Evolutionary conservation across 306 rosid genomes (phyloP).

Genomic region (Castanopsis chinensis): DNA sequence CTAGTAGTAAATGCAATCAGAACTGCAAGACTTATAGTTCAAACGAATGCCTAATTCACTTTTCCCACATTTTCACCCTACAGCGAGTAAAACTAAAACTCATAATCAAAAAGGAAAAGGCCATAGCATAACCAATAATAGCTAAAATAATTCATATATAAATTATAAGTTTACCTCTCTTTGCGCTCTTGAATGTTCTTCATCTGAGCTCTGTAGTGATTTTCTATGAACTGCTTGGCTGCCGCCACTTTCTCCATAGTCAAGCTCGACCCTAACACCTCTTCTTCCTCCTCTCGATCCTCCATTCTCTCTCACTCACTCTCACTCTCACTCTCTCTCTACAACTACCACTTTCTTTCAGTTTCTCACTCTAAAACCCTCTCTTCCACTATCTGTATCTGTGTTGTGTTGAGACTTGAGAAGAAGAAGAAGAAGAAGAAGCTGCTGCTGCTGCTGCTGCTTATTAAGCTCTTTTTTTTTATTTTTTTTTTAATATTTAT

Average conservation of each 20-base stretch:
- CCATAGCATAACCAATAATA: not conserved
- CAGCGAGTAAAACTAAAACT: not conserved
- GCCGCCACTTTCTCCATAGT: slow-evolving; percentile 99
- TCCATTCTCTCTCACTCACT: slow-evolving; percentile 48
- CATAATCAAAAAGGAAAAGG: not conserved
- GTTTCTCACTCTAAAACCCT: slow-evolving; percentile 48
- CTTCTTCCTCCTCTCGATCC: slow-evolving; percentile 72
- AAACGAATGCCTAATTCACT: not conserved
- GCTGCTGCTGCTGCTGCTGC: no score
- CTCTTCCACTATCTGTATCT: slow-evolving; percentile 6
- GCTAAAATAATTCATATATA: not conserved
- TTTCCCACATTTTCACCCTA: slow-evolving; percentile 18
- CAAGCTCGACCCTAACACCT: slow-evolving; percentile 81
- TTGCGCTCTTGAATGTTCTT: slow-evolving; percentile 92
- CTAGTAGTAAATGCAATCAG: slow-evolving; percentile 2
- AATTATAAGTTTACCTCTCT: slow-evolving; percentile 55
- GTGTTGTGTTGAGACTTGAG: not conserved
- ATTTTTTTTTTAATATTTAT: no score
- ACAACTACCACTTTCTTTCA: slow-evolving; percentile 5
- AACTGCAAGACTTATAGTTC: slow-evolving; percentile 13
- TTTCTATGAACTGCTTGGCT: slow-evolving; percentile 95
- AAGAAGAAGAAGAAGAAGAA: slow-evolving; percentile 13
- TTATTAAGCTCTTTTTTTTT: no score
- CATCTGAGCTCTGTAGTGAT: slow-evolving; percentile 96
- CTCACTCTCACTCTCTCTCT: slow-evolving; percentile 26